Base-by-base conservation (phyloP, 345 rosid genomes). In the Pelargonium nanum region DNA sequence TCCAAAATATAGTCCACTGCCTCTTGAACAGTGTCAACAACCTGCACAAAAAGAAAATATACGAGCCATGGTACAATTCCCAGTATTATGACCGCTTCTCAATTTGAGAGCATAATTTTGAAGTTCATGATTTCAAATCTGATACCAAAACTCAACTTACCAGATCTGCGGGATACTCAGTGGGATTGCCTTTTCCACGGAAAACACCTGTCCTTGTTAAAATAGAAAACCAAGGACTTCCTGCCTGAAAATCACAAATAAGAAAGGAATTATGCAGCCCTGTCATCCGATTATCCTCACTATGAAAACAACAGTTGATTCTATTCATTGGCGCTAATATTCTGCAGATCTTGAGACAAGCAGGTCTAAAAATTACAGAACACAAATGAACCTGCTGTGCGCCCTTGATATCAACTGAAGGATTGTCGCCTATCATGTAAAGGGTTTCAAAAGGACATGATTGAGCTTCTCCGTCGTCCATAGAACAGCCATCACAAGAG, bases 341-440 rank as follows among this genome's bases (percentile, higher is more conserved):
- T 40, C 16, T 40, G 48, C 15, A 40, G 48, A 40, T 40, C 15
- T 40, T 30, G 40, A 40, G 48, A 40, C 48, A 40, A 40, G 9
- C 16, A 8, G 48, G 48, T 40, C 15, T 17, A 17, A 40, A 40
- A 40, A 40, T 40, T 4, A 40, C 1, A 1, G 62, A 19, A 25
- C 45, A 50, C 26, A 59, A 61, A 72, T 68, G 65, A 72, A 90
- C 95, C 95, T 87, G 81, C 13, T 23, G 66, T 65, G 93, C 91
- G 53, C 97, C 95, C 66, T 75, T 82, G 65, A 90, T 81, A 68
- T 90, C 97, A 55, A 85, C 88, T 44, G 78, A 73, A 56, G 95
- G 97, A 68, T 90, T 90, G 67, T 85, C 97, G 48, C 95, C 95
- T 16, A 90, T 65, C 97, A 90, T 87, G 63, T 87, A 87, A 25